Base-by-base conservation (phyloP, 176 grass and related monocot genomes). In the Calamus simplicifolius region DNA sequence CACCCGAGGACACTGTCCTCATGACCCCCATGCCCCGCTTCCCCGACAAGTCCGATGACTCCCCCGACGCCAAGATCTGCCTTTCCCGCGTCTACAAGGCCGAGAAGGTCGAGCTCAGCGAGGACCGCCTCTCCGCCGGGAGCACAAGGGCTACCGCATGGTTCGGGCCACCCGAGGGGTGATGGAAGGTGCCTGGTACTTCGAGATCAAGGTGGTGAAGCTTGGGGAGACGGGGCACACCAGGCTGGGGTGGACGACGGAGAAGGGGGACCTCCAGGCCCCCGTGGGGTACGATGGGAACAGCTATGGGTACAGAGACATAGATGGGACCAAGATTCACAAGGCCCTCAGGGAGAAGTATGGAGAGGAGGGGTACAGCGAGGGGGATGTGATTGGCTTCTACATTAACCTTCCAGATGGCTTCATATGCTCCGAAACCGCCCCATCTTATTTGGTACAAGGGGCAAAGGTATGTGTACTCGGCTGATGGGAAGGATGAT, bases 91-190 rank as follows among this genome's bases (percentile, higher is more conserved):
- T 96, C 18, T 90, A 80, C 71, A 87, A 85, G 68, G 81, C 91
- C 4, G 91, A 95, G 64, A 77, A 68, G 62, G 57, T 88, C 69
- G 86, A 96, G 66, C 65, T 96, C 55, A 74, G 77, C 10, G 86
- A 96, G 2, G 86, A 90, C 50, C 87, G 83, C 78, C 74, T 96
- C 51, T 72, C 83, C 3, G 74, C 91, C 16, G 54, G 71, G 70
- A 79, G 86, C 83, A 82, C 75, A 96, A 90, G 77, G 91, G 91
- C 6, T 96, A 87, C 62, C 86, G 91, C 8, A 90, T 87, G 91
- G 84, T 96, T 29, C 86, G 86, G 18, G 91, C 91, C 59, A 90
- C 86, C 48, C 75, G 91, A 6, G 86, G 91, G 13, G 66, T 96
- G 27, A 76, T 85, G 25, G 12, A 82, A 6, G 86, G 91, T 2